These are phyloP conservation scores for Yamadazyma siamensis DNA, from an alignment of 1,139 yeast species.

Conservation along the genomic window DNA sequence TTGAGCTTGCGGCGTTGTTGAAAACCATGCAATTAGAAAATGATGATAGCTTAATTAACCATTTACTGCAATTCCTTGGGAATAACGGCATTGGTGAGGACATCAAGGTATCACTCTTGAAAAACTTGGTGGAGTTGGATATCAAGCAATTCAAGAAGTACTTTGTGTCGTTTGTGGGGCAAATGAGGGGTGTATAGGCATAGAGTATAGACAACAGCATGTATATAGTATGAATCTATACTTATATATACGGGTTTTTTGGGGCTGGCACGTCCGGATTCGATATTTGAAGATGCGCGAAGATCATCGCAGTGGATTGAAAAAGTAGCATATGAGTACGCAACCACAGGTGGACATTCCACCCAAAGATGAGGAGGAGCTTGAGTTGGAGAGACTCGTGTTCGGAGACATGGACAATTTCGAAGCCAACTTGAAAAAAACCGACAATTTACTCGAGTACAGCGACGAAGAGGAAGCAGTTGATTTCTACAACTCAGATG, in stretches of 20 bases:
- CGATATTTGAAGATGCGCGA: too few species aligned
- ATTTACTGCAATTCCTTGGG: constrained; percentile 52
- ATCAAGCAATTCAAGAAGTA: constrained; percentile 63
- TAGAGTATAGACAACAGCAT: neutral
- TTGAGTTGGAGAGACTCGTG: constrained; percentile 73
- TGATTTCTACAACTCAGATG: constrained; percentile 27
- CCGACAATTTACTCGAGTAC: constrained; percentile 53
- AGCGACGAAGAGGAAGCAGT: constrained; percentile 15
- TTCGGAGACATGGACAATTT: constrained; percentile 88
- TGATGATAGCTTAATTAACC: constrained; percentile 42
- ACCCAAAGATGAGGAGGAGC: constrained; percentile 81
- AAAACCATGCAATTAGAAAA: constrained; percentile 52
- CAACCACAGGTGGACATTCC: too few species aligned
- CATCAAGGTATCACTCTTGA: constrained; percentile 54
- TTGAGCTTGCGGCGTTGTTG: constrained; percentile 71
- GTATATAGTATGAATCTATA: too few species aligned
- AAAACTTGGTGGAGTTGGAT: constrained; percentile 51
- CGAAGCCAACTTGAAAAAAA: constrained; percentile 58
- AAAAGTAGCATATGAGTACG: too few species aligned
- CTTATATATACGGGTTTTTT: too few species aligned
- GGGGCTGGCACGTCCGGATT: too few species aligned
- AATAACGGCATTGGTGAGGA: constrained; percentile 60
- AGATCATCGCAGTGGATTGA: too few species aligned
- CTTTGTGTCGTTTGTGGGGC: constrained; percentile 54
- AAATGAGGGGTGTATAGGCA: constrained; percentile 27